These are phyloP conservation scores for Penicillium subrubescens DNA, from an alignment of 495 filamentous ascomycete species.

Conservation along the genomic window DNA sequence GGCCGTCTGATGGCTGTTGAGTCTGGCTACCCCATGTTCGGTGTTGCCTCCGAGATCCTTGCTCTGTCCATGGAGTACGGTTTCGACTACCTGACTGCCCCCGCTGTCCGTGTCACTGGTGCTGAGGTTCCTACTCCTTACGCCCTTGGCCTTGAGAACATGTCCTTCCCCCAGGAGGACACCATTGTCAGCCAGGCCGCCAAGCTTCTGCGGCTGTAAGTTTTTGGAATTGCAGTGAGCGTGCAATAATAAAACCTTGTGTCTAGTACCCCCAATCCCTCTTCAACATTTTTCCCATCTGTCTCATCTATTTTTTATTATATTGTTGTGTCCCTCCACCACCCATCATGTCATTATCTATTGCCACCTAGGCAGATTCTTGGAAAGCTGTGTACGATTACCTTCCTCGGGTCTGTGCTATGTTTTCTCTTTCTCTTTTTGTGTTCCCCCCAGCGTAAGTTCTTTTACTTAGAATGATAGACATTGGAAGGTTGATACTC, in stretches of 20 bases:
- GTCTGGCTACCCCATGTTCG: conserved; percentile 93
- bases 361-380: conserved; percentile 28
- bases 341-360: conserved; percentile 30
- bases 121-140: conserved; percentile 97
- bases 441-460: conserved; percentile 23
- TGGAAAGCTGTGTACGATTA: conserved; percentile 47
- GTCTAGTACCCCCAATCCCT: conserved; percentile 33
- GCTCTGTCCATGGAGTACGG: conserved; percentile 96
- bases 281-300: conserved; percentile 25
- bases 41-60: conserved; percentile 88
- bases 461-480: conserved; percentile 17
- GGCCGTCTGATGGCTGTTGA: conserved; percentile 88
- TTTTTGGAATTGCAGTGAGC: conserved; percentile 21
- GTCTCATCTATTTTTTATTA: conserved; percentile 27
- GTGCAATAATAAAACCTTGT: conserved; percentile 37
- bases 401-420: conserved; percentile 20
- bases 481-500: conserved; percentile 6
- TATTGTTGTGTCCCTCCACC: conserved; percentile 24
- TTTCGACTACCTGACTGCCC: conserved; percentile 94
- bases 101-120: conserved; percentile 89
- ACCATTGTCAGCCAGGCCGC: conserved; percentile 80
- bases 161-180: conserved; percentile 87
- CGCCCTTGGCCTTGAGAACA: conserved; percentile 81
- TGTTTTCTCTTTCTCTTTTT: not conserved
- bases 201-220: conserved; percentile 79